Base-by-base conservation (phyloP, 306 rosid species). In the Rubus parviflorus region DNA sequence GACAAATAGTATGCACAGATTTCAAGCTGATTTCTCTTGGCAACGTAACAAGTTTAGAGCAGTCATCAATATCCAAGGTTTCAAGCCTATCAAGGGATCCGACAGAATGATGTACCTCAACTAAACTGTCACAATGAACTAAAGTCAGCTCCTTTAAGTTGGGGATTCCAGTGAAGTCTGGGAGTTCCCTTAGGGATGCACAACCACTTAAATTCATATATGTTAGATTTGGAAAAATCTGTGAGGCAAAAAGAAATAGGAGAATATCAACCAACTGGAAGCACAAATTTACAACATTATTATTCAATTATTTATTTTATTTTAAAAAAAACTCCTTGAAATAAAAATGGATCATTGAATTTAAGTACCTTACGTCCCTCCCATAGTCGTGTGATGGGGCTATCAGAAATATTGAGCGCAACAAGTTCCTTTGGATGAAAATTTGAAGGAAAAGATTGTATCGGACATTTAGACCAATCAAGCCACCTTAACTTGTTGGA, bases 381-480 rank as follows among this genome's bases (percentile, higher is more conserved):
- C 75, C 73, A 51, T 6, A 79, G 61, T 30, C 73, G 46, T 65
- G 45, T 20, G 10, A 87, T 71, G 48, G 10, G 54, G 73, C 88
- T 81, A 37, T 73, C 12, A 0, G 71, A 84, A 77, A 87, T 48
- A 16, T 53, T 56, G 64, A 87, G 78, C 19, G 30, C 81, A 70
- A 77, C 75, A 68, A 84, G 88, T 35, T 80, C 35, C 77, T 49
- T 38, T 4, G 88, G 83, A 51, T 67, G 47, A 78, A 87, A 84
- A 77, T 75, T 75, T 7, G 53, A 43, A 3, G 88, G 88, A 23
- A 84, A 73, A 74, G 25, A 58, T 19, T 72, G 53, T 47, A 45
- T 72, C 8, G 85, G 85, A 68, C 83, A 84, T 53, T 68, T 54
- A 56, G 42, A 53, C 88, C 90, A 87, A 22, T 77, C 76, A 52